Evolutionary conservation across 257 asterid genomes (phyloP).

Genomic region (Hygrophila difformis): DNA sequence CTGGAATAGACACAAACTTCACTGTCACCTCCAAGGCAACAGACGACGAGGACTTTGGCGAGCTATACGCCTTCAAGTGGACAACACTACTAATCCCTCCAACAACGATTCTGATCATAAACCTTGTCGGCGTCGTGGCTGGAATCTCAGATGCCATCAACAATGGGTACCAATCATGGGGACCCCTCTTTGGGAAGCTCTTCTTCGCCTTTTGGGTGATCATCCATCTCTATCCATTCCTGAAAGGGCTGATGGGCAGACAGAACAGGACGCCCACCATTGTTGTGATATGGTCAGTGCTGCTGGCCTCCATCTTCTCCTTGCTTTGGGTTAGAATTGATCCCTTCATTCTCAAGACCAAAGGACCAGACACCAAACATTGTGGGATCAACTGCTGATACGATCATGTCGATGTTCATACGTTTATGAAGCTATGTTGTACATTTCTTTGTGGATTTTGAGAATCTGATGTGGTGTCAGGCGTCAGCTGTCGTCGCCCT

Average conservation of each 20-base stretch:
- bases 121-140: constrained; percentile 88
- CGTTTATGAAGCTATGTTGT: constrained; percentile 9
- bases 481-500: no score
- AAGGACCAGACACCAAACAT: constrained; percentile 71
- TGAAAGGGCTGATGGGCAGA: constrained; percentile 83
- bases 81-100: constrained; percentile 92
- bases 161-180: constrained; percentile 88
- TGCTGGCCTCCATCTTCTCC: constrained; percentile 82
- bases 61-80: constrained; percentile 84
- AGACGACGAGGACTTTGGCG: constrained; percentile 83
- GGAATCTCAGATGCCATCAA: constrained; percentile 85
- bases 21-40: constrained; percentile 78
- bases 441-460: no score
- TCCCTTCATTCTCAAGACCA: constrained; percentile 64
- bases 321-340: constrained; percentile 87
- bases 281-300: constrained; percentile 80
- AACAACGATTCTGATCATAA: constrained; percentile 68
- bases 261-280: constrained; percentile 90
- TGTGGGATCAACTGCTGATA: constrained; percentile 86
- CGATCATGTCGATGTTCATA: constrained; percentile 10
- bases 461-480: no score
- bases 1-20: constrained; percentile 86
- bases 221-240: constrained; percentile 87
- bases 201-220: constrained; percentile 95
- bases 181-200: constrained; percentile 84